Base-by-base conservation (phyloP, 2,329 filamentous ascomycete genomes). In the Aspergillus fumigatus region DNA sequence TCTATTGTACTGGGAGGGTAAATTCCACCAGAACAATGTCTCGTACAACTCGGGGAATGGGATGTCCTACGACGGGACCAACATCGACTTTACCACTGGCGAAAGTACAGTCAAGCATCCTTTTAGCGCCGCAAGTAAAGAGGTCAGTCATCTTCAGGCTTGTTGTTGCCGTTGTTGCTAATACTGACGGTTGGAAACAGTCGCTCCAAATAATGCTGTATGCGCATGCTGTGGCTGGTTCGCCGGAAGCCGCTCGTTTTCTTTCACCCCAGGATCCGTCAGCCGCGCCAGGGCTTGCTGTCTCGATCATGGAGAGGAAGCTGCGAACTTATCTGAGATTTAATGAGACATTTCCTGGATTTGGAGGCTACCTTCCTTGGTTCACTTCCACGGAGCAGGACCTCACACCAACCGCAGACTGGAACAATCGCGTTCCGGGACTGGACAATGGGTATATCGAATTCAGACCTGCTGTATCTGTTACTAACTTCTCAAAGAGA, bases 1-100 rank as follows among this genome's bases (percentile, higher is more conserved):
- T 50, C 57, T 77, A 17, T 57, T 78, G 14, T 77, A 73, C 59
- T 78, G 75, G 75, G 77, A 79, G 57, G 76, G 74, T n/a, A 70
- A 74, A 25, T 78, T 78, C 35, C 75, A 78, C 52, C 72, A 74
- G 50, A 71, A 77, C 51, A 68, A 73, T 23, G 66, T 78, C 3
- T 67, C 70, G 9, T 78, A 77, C 60, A 78, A 78, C 54, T 57
- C 64, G 2, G 63, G 62, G 17, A 79, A 78, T 56, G 77, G 75
- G 51, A 76, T 77, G 71, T 70, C 72, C 4, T 77, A 77, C 29
- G 61, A 63, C 32, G 61, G 61, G 17, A 63, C 60, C 27, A 59
- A 62, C 17, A 60, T 63, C 29, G 69, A 77, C 55, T 74, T 27
- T 40, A 51, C 32, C 26, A 76, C 75, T 68, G 74, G 4, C 67